Evolutionary conservation across 768 basidiomycete genomes (phyloP).

Genomic region (Pleurotus pulmonarius): DNA sequence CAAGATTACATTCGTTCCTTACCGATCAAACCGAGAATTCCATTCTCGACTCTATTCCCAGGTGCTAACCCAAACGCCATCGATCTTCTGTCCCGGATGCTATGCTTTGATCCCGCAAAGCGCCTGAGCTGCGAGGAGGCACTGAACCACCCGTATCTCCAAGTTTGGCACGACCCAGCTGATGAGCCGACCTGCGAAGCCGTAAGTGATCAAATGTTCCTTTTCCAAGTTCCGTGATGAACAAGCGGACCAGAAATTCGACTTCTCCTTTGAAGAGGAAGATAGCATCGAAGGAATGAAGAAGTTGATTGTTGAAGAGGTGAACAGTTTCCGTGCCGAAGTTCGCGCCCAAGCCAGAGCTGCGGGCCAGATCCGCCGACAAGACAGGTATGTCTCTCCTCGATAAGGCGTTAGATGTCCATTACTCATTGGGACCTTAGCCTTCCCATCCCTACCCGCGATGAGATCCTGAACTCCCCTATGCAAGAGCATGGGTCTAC

Average conservation of each 20-base stretch:
- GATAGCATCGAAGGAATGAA: constrained; percentile 98
- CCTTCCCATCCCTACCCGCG: constrained; percentile 75
- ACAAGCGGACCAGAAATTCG: constrained; percentile 63
- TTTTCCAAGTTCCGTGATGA: neutral
- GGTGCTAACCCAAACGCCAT: constrained; percentile 92
- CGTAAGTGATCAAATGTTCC: constrained; percentile 34
- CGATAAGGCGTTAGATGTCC: neutral
- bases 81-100: constrained; percentile 86
- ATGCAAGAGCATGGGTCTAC: constrained; percentile 72
- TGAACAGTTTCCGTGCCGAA: constrained; percentile 82
- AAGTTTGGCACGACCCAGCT: constrained; percentile 97
- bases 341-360: constrained; percentile 82
- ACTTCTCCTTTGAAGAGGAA: constrained; percentile 95
- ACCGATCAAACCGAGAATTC: constrained; percentile 93
- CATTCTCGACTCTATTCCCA: constrained; percentile 90
- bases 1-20: constrained; percentile 98
- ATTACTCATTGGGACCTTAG: constrained; percentile 29
- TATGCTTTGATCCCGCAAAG: constrained; percentile 95
- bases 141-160: constrained; percentile 88
- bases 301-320: constrained; percentile 89
- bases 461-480: constrained; percentile 79
- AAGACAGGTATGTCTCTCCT: constrained; percentile 55
- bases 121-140: constrained; percentile 96
- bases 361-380: constrained; percentile 67
- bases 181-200: constrained; percentile 87